Conservation (phyloP, 225 moss, liverwort and hornwort species). For the Pseudoscleropodium purum region DNA sequence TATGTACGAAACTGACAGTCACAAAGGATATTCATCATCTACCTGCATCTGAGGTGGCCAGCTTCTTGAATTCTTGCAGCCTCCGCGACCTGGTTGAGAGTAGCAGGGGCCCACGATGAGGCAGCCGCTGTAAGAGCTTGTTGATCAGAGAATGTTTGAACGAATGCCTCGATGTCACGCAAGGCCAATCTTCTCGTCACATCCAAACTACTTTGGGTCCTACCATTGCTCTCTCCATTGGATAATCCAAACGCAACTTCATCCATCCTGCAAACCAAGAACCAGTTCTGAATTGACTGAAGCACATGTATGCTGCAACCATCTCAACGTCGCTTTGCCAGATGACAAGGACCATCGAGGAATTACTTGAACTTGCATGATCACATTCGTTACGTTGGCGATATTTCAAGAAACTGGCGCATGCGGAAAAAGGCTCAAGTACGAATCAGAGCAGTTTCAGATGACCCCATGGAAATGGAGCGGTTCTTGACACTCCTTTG, state of each 20-base stretch:
- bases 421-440: not conserved
- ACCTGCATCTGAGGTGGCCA: slow-evolving; percentile 92
- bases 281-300: not conserved
- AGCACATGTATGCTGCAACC: not conserved
- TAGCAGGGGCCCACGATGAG: slow-evolving; percentile 69
- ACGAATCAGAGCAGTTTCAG: not conserved
- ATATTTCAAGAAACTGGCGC: not conserved
- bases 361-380: not conserved
- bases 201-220: slow-evolving; percentile 44
- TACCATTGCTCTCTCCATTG: slow-evolving; percentile 42
- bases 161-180: slow-evolving; percentile 79
- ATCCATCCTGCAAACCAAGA: slow-evolving; percentile 58
- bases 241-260: slow-evolving; percentile 48
- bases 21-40: not conserved
- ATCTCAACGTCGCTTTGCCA: not conserved
- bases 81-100: slow-evolving; percentile 57
- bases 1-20: no score
- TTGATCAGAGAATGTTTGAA: slow-evolving; percentile 73
- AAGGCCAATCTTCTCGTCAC: slow-evolving; percentile 64
- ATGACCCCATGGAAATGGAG: not conserved
- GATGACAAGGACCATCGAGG: not conserved
- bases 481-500: not conserved
- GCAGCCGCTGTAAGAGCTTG: slow-evolving; percentile 64
- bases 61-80: slow-evolving; percentile 83
- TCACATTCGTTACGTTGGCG: not conserved